phyloP scores from a whole-genome alignment of 345 rosid genomes.

The Arabidopsis arenosa region DNA sequence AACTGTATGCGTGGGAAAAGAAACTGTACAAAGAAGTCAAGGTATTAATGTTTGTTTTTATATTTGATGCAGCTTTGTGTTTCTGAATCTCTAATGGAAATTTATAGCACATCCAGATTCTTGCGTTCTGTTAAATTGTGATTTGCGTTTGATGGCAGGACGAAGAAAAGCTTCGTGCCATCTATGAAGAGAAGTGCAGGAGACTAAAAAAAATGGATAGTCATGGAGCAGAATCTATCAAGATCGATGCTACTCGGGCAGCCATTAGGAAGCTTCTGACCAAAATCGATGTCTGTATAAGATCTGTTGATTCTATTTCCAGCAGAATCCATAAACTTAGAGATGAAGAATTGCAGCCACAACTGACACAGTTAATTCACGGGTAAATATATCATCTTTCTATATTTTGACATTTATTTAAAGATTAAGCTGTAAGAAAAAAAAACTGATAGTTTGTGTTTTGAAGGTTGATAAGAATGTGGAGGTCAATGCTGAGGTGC shows the following conservation, averaged over 20 bases:
- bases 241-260: conserved; percentile 74
- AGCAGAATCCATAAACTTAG: conserved; percentile 80
- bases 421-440: neutral
- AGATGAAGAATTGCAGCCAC: conserved; percentile 91
- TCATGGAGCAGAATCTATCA: conserved; percentile 79
- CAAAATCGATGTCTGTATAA: conserved; percentile 69
- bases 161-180: conserved; percentile 81
- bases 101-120: conserved; percentile 24
- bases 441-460: conserved; percentile 6
- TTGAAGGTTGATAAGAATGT: conserved; percentile 86
- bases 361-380: conserved; percentile 67
- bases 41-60: conserved; percentile 48
- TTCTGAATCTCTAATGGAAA: neutral
- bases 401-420: neutral
- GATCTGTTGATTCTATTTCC: conserved; percentile 78
- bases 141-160: conserved; percentile 60
- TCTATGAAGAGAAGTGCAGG: conserved; percentile 78
- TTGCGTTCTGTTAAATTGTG: conserved; percentile 37
- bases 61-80: conserved; percentile 1
- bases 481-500: conserved; percentile 92
- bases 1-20: conserved; percentile 92
- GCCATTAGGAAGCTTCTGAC: conserved; percentile 72
- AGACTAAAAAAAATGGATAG: conserved; percentile 62
- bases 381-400: conserved; percentile 54
- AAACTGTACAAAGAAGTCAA: conserved; percentile 88